These are phyloP conservation scores for Stephania cephalantha DNA, from an alignment of 164 flowering plant species.

Conservation along the genomic window DNA sequence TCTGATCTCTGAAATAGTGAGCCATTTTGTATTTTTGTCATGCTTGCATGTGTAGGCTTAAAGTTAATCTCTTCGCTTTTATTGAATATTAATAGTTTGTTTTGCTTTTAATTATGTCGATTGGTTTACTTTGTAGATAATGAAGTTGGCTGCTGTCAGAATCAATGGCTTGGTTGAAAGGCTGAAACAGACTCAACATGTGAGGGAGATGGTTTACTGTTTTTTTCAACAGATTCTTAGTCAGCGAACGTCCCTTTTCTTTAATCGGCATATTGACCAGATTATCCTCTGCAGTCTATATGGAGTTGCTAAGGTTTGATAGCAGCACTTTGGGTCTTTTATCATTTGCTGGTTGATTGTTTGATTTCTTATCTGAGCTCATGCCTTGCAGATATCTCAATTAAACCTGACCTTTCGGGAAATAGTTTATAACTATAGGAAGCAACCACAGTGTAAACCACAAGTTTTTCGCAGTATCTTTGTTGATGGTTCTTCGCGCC, in stretches of 20 bases:
- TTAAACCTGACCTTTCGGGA: conserved; percentile 69
- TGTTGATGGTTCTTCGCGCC: conserved; percentile 64
- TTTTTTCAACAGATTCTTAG: conserved; percentile 71
- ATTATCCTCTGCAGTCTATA: conserved; percentile 86
- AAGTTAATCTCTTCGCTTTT: background rate
- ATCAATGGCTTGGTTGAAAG: conserved; percentile 89
- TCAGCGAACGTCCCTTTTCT: conserved; percentile 64
- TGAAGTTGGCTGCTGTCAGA: conserved; percentile 92
- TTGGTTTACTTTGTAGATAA: conserved; percentile 36
- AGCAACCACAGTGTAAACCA: conserved; percentile 91
- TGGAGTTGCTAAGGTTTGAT: conserved; percentile 86
- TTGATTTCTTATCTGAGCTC: conserved; percentile 1
- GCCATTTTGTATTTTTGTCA: too few species aligned
- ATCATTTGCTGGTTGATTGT: background rate
- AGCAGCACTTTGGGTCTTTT: background rate
- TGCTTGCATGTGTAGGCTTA: background rate
- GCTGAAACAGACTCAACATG: conserved; percentile 68
- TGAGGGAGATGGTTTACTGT: conserved; percentile 70
- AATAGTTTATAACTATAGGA: conserved; percentile 74
- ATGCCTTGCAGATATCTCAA: conserved; percentile 67
- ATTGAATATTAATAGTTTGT: background rate
- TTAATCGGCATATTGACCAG: conserved; percentile 92
- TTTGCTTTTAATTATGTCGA: background rate
- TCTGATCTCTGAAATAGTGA: background rate
- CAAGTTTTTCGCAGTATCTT: conserved; percentile 82